Evolutionary conservation across 768 basidiomycete genomes (phyloP), one percentile per base, ranked within the genome.

Genomic region (Lentinula sp.): DNA sequence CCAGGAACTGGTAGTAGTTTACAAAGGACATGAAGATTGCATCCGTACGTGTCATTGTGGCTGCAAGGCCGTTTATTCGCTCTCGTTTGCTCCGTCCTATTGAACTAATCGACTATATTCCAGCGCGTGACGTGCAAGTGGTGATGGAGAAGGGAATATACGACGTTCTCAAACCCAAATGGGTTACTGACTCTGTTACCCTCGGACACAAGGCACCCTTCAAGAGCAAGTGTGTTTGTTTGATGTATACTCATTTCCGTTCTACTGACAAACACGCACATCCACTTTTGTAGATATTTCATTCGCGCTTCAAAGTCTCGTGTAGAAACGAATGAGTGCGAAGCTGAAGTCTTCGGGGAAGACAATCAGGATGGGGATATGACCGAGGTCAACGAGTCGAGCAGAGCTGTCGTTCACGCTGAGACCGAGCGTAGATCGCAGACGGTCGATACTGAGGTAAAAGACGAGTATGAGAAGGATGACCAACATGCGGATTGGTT

Each of bases 131-230:
- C 65, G 76, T 92, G 65, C 87, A 83, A 70, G 71, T 84, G 58
- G 72, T 90, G 59, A 86, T 93, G 55, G 79, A 87, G 60, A 91
- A 90, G 66, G 87, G 80, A 3, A 76, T 78, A 0, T 76, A 85
- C 59, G 88, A 93, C 64, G 84, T 96, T 54, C 74, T 96, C 62
- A 86, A 81, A 59, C 92, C 95, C 0, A 74, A 81, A 32, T 98
- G 95, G 94, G 76, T 98, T 58, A 68, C 78, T 40, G 91, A 94
- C 67, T 95, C 88, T 23, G 78, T 95, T n/a, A 76, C 79, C 5
- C 74, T 76, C 32, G 81, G 79, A 10, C 75, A 81, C 61, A 75
- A 78, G 18, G 72, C 84, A 31, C 87, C 91, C 1, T 73, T 95
- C 61, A 78, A 71, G 42, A 86, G 87, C 72, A 88, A 84, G 93